These are phyloP conservation scores for Cicer judaicum DNA, from an alignment of 306 rosid species.

Conservation along the genomic window DNA sequence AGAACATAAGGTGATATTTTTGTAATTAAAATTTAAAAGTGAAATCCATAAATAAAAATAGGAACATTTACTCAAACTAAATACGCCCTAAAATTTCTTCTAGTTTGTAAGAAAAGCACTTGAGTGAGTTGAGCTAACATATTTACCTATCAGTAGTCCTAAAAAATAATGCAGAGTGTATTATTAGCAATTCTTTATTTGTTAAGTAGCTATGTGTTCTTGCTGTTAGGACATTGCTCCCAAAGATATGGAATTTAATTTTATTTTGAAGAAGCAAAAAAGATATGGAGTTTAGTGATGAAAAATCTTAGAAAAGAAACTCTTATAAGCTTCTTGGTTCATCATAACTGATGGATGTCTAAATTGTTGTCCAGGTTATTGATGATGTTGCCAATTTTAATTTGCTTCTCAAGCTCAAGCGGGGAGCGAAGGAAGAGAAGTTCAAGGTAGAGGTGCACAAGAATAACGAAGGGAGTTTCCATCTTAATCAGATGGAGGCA, in stretches of 20 bases:
- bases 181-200: neutral
- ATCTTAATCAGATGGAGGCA: constrained; percentile 63
- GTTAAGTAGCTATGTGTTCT: constrained; percentile 4
- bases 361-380: constrained; percentile 54
- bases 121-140: neutral
- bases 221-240: neutral
- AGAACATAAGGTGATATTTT: neutral
- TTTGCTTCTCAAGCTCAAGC: constrained; percentile 62
- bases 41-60: neutral
- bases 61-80: neutral
- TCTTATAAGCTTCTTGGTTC: neutral
- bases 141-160: no score
- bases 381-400: constrained; percentile 66
- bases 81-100: neutral
- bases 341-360: constrained; percentile 33
- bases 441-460: constrained; percentile 68
- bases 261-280: no score
- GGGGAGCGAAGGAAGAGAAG: constrained; percentile 72
- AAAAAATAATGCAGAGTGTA: neutral
- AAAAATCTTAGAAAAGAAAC: neutral
- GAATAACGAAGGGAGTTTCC: constrained; percentile 66
- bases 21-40: no score
- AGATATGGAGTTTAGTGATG: no score
- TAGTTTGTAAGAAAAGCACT: neutral
- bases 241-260: neutral